Percentiles rank a stretch among this genome's conserved stretches.
Evolutionary conservation across 345 rosid genomes (phyloP).

Genomic region (Corchorus olitorius): DNA sequence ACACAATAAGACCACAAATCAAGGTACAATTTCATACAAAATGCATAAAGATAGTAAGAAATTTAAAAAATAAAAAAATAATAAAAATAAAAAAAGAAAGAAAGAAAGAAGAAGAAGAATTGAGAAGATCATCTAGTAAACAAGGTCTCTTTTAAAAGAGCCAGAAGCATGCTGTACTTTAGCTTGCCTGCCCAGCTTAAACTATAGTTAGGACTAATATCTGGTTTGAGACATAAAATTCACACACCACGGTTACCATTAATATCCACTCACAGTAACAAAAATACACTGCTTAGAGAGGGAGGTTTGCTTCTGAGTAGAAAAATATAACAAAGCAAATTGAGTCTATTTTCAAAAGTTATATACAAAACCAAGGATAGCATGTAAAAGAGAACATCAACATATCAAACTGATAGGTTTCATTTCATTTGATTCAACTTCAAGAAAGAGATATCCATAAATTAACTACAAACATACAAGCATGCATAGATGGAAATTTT

Average conservation of each 20-base stretch:
- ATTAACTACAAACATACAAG: neutral
- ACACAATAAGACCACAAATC: conserved; percentile 9
- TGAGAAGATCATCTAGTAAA: neutral
- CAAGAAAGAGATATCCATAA: neutral
- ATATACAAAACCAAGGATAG: neutral
- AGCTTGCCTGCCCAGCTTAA: neutral
- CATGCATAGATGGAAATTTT: too few species aligned
- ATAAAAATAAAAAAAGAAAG: too few species aligned
- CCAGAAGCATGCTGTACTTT: neutral
- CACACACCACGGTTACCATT: neutral
- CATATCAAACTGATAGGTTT: conserved; percentile 1
- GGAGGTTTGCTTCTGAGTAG: neutral
- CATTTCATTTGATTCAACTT: conserved; percentile 1
- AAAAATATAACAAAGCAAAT: neutral
- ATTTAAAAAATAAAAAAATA: too few species aligned
- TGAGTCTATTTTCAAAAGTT: neutral
- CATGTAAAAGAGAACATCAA: conserved; percentile 7
- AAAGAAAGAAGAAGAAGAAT: neutral
- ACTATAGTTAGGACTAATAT: neutral
- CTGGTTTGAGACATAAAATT: neutral
- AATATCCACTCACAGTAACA: neutral
- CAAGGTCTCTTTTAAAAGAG: neutral
- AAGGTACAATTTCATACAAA: conserved; percentile 12
- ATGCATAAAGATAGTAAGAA: neutral
- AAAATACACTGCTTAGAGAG: neutral